Evolutionary conservation across 768 basidiomycete species (phyloP).

Genomic region (Termitomyces sp.): DNA sequence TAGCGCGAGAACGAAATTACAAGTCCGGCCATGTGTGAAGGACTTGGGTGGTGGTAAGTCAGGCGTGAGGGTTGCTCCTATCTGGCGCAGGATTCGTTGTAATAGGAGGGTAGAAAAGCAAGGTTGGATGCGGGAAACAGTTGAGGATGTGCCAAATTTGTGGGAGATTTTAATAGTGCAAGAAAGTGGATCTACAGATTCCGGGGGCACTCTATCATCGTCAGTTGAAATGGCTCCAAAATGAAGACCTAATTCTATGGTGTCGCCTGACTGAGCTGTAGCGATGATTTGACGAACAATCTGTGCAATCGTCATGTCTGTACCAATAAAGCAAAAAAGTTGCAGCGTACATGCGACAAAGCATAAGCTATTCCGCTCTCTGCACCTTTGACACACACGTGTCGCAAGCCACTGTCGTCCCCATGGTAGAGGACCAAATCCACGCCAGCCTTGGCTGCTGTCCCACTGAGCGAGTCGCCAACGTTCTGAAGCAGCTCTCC

Average conservation of each 20-base stretch:
- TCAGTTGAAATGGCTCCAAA: constrained; percentile 26
- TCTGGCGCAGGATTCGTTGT: constrained; percentile 53
- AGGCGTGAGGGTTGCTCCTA: constrained; percentile 46
- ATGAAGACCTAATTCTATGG: constrained; percentile 80
- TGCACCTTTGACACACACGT: constrained; percentile 79
- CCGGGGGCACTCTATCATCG: constrained; percentile 16
- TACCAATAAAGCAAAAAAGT: constrained; percentile 14
- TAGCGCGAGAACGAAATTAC: constrained; percentile 61
- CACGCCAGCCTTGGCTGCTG: constrained; percentile 78
- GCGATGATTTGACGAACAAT: constrained; percentile 78
- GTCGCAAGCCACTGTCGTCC: constrained; percentile 76
- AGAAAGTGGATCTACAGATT: constrained; percentile 30
- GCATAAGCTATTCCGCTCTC: constrained; percentile 81
- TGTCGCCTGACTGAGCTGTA: constrained; percentile 67
- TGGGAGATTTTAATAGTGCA: constrained; percentile 47
- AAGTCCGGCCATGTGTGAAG: constrained; percentile 47
- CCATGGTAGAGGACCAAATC: constrained; percentile 90
- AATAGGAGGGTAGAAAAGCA: constrained; percentile 46
- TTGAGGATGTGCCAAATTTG: constrained; percentile 28
- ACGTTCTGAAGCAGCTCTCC: constrained; percentile 88
- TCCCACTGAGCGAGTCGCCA: constrained; percentile 82
- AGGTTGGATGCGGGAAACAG: constrained; percentile 36
- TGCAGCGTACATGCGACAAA: constrained; percentile 71
- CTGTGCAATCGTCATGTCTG: constrained; percentile 32
- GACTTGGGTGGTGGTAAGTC: constrained; percentile 37